A percentile compares a stretch with the other conserved stretches of the same genome.
phyloP scores from a whole-genome alignment of 352 stramenopile species.

The Thraustochytrium striatum region DNA sequence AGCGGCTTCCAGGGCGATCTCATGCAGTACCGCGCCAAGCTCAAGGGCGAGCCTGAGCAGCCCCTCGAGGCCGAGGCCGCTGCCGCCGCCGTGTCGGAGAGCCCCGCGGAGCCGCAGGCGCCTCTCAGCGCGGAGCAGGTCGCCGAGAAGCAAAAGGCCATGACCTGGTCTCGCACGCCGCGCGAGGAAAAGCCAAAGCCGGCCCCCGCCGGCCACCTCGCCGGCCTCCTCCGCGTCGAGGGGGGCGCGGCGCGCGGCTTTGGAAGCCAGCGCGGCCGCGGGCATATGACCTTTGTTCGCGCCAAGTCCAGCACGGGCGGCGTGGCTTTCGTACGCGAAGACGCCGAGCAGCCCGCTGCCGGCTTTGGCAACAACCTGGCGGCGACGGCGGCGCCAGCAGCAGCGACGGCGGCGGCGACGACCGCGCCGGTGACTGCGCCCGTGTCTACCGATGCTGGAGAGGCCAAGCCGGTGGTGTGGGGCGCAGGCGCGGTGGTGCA shows the following conservation, averaged over 20 bases:
- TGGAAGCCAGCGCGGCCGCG: no score
- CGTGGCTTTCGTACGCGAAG: background rate
- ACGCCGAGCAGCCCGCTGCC: background rate
- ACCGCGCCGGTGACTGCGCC: background rate
- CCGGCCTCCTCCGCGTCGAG: background rate
- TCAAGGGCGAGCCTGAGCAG: background rate
- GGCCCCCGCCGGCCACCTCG: background rate
- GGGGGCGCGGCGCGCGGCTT: background rate
- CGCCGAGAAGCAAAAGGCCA: background rate
- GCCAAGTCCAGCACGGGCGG: background rate
- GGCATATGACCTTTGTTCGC: no score
- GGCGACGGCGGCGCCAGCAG: background rate
- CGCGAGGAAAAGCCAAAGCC: background rate
- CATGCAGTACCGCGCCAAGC: constrained; percentile 3
- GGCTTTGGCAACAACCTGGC: background rate
- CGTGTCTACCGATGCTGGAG: no score
- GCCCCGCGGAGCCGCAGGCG: no score
- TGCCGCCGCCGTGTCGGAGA: background rate
- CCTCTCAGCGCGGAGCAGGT: background rate
- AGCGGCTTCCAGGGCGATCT: constrained; percentile 1
- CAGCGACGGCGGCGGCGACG: background rate
- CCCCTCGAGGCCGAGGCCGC: background rate
- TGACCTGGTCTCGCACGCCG: constrained; percentile 7
- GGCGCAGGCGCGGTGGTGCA: no score
- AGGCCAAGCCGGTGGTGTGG: no score